These are phyloP conservation scores for Euphorbia schlechtendalii DNA, from an alignment of 441 rosid genomes.

Conservation along the genomic window DNA sequence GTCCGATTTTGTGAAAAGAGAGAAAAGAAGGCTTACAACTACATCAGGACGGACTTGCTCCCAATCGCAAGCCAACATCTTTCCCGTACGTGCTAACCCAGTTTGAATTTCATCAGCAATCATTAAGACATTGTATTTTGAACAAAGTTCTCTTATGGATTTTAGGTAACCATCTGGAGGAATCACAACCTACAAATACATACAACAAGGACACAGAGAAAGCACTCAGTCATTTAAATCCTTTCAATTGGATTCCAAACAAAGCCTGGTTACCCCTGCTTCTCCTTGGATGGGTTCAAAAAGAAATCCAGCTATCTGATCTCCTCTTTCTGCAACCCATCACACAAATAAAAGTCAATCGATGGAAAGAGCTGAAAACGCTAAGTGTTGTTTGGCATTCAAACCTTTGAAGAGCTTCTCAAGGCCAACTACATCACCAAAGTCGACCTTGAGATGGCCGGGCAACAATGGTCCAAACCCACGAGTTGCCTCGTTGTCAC, in stretches of 20 bases:
- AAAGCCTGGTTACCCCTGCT: constrained; percentile 80
- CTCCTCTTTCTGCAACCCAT: constrained; percentile 58
- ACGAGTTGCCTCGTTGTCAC: constrained; percentile 92
- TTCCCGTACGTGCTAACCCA: constrained; percentile 86
- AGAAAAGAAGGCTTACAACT: constrained; percentile 47
- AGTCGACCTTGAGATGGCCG: constrained; percentile 89
- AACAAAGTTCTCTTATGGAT: constrained; percentile 78
- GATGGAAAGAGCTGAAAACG: too few species aligned
- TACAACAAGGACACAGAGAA: too few species aligned
- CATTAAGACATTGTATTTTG: constrained; percentile 73
- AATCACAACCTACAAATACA: constrained; percentile 65
- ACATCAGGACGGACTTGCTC: constrained; percentile 80
- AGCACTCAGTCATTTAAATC: too few species aligned
- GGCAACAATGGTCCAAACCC: constrained; percentile 92
- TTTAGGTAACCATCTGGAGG: constrained; percentile 84
- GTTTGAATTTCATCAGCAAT: constrained; percentile 95
- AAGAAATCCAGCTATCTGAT: constrained; percentile 82
- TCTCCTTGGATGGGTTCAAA: constrained; percentile 99
- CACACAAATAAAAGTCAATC: constrained; percentile 3
- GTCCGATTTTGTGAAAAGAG: too few species aligned
- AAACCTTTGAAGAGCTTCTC: constrained; percentile 75
- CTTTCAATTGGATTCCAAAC: constrained; percentile 8
- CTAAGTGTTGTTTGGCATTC: too few species aligned
- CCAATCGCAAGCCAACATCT: constrained; percentile 94
- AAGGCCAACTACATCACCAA: constrained; percentile 63